These are phyloP conservation scores for Limonomyces culmigenus DNA, from an alignment of 1,284 basidiomycete species.

Conservation along the genomic window DNA sequence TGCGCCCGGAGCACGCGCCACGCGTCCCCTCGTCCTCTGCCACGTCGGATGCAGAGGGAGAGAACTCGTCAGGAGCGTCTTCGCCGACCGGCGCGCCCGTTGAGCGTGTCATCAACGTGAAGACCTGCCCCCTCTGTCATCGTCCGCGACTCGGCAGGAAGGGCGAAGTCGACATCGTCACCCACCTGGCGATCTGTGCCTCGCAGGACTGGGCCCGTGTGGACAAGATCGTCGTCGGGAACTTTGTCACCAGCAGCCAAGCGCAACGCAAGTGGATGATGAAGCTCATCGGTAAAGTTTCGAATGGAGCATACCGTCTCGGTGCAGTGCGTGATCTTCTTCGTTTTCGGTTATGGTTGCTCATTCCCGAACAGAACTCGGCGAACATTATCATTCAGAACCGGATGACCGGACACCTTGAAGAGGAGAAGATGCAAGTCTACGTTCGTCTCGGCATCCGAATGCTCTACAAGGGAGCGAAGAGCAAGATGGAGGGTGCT, in stretches of 20 bases:
- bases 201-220: slow-evolving; percentile 85
- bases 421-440: slow-evolving; percentile 97
- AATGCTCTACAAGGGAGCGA: slow-evolving; percentile 84
- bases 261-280: slow-evolving; percentile 96
- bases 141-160: slow-evolving; percentile 72
- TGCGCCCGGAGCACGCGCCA: slow-evolving; percentile 9
- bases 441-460: slow-evolving; percentile 90
- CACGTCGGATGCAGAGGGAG: slow-evolving; percentile 22
- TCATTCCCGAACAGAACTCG: slow-evolving; percentile 61
- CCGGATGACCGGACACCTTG: slow-evolving; percentile 74
- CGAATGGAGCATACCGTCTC: slow-evolving; percentile 73
- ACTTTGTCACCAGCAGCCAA: slow-evolving; percentile 89
- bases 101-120: slow-evolving; percentile 89
- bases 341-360: too few species aligned
- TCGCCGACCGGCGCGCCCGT: slow-evolving; percentile 20
- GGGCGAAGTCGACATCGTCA: slow-evolving; percentile 86
- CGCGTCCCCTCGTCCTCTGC: slow-evolving; percentile 12
- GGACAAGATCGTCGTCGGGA: slow-evolving; percentile 80
- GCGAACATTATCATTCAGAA: slow-evolving; percentile 97
- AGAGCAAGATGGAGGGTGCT: slow-evolving; percentile 79
- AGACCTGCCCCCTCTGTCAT: slow-evolving; percentile 88
- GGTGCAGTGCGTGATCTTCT: slow-evolving; percentile 52
- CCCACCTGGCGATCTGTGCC: slow-evolving; percentile 87
- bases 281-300: slow-evolving; percentile 75
- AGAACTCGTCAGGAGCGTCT: slow-evolving; percentile 20